Base-by-base conservation (phyloP, 2,329 filamentous ascomycete species). In the Beauveria varroae region DNA sequence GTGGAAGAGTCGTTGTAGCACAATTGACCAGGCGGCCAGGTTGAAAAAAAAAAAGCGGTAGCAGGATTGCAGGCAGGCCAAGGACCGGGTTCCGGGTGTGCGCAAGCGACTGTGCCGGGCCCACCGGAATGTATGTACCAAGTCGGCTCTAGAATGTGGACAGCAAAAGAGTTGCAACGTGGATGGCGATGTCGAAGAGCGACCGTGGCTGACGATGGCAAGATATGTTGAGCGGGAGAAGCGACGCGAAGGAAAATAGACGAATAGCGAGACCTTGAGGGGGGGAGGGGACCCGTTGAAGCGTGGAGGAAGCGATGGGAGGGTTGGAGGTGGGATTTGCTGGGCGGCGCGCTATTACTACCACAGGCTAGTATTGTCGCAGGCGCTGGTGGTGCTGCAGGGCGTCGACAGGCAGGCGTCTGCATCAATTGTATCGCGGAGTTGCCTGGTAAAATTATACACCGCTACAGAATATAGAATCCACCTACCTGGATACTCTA, bases 1-100 rank as follows among this genome's bases (percentile, higher is more conserved):
- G 34, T 59, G 57, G 34, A 44, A 41, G n/a, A 59, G 24, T 59
- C 24, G 57, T 59, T 28, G 44, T 57, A 59, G 57, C 57, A 59
- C 44, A 44, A 50, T 59, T 52, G 57, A 44, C 57, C 20, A 44
- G 56, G 43, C 56, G 16, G 22, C 34, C 44, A 43, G 56, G 44
- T 26, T 57, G 18, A 34, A 59, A 52, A 51, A 51, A 51, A 51
- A 34, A 51, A 51, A 43, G 41, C 18, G 41, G 49, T 18, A 41
- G 56, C 12, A 28, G 26, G 46, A 10, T 49, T 20, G 22, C 14
- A 24, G 56, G 47, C 37, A 49, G 12, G 43, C 20, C 30, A 50
- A 57, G 20, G 16, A 22, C 37, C 46, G 18, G 57, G 46, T 41
- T 44, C 47, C 57, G 46, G 47, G 47, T 12, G 57, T 50, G 47